Evolutionary conservation across 805 yeast genomes (phyloP).

Genomic region (Saccharomycopsis sp.): DNA sequence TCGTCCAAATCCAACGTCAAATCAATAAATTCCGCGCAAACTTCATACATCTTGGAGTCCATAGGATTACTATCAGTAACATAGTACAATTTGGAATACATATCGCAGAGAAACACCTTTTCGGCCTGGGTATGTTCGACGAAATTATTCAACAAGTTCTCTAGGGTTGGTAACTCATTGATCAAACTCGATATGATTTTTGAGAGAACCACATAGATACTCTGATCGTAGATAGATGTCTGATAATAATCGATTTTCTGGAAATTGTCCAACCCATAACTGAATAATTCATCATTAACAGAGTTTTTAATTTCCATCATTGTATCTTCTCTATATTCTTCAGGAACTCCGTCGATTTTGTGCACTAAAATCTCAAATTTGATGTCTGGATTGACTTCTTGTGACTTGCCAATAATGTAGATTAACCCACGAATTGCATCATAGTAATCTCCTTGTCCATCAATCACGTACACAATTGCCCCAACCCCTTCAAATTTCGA

Average conservation of each 20-base stretch:
- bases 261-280: slow-evolving; percentile 84
- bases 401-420: slow-evolving; percentile 81
- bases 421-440: slow-evolving; percentile 86
- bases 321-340: slow-evolving; percentile 89
- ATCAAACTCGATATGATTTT: slow-evolving; percentile 88
- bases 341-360: slow-evolving; percentile 91
- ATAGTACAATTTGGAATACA: slow-evolving; percentile 86
- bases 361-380: slow-evolving; percentile 92
- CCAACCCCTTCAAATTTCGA: slow-evolving; percentile 76
- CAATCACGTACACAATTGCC: slow-evolving; percentile 89
- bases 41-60: slow-evolving; percentile 91
- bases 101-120: slow-evolving; percentile 87
- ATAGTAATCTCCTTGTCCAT: slow-evolving; percentile 90
- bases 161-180: slow-evolving; percentile 81
- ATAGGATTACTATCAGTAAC: slow-evolving; percentile 96
- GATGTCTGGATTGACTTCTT: slow-evolving; percentile 73
- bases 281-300: slow-evolving; percentile 86
- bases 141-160: slow-evolving; percentile 79
- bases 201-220: slow-evolving; percentile 92
- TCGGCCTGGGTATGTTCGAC: slow-evolving; percentile 88
- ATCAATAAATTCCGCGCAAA: slow-evolving; percentile 95
- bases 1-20: slow-evolving; percentile 79
- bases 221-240: slow-evolving; percentile 92
- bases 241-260: slow-evolving; percentile 72
- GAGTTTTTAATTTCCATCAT: slow-evolving; percentile 96